These are phyloP conservation scores for Lepidium campestre DNA, from an alignment of 441 rosid species.

Conservation along the genomic window DNA sequence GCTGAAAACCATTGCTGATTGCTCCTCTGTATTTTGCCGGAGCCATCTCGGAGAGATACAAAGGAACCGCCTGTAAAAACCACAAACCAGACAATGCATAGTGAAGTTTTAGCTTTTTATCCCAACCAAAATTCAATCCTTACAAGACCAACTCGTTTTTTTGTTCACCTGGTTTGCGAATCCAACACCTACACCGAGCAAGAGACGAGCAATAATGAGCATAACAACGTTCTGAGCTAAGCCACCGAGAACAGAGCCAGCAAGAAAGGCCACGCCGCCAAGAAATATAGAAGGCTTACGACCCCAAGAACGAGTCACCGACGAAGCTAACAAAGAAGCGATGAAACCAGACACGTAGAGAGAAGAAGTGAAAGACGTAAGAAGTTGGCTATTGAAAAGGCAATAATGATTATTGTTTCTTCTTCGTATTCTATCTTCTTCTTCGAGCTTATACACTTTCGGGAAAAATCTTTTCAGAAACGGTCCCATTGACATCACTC, in stretches of 20 bases:
- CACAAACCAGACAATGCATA: not conserved
- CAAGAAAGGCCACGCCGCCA: slow-evolving; percentile 45
- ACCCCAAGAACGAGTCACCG: slow-evolving; percentile 41
- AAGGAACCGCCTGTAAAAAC: slow-evolving; percentile 44
- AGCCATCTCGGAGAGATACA: slow-evolving; percentile 65
- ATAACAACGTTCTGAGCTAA: slow-evolving; percentile 40
- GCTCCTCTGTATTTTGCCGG: slow-evolving; percentile 55
- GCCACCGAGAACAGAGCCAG: slow-evolving; percentile 47
- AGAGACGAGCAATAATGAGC: slow-evolving; percentile 48
- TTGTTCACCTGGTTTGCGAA: slow-evolving; percentile 46
- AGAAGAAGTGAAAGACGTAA: slow-evolving; percentile 56
- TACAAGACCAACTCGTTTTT: not conserved
- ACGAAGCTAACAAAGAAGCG: slow-evolving; percentile 38
- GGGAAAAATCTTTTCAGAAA: slow-evolving; percentile 49
- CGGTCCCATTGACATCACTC: slow-evolving; percentile 64
- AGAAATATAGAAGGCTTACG: slow-evolving; percentile 46
- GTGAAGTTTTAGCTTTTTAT: no score
- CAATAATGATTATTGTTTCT: slow-evolving; percentile 46
- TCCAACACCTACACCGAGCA: slow-evolving; percentile 57
- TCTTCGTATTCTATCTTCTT: slow-evolving; percentile 29
- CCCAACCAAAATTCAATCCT: not conserved
- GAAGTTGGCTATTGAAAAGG: slow-evolving; percentile 45
- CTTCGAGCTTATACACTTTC: slow-evolving; percentile 31
- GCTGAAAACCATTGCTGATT: slow-evolving; percentile 54
- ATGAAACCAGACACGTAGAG: slow-evolving; percentile 47